Percentiles rank a stretch among this genome's conserved stretches.
Conservation (phyloP, 768 basidiomycete genomes). For the Leccinum imitatum region DNA sequence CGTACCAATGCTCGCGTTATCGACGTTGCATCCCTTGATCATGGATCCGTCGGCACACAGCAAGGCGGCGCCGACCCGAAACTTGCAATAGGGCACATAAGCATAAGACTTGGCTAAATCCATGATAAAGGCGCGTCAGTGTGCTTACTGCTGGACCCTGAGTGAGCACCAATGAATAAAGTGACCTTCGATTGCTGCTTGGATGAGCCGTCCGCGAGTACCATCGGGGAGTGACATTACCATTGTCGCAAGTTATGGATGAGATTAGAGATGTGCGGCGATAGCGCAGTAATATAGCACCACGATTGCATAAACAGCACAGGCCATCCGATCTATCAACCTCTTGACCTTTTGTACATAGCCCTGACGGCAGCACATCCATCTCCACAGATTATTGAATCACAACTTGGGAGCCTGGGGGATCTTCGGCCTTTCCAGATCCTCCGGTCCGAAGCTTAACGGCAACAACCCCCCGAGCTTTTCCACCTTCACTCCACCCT, state of each 20-base stretch:
- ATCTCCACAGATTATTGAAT: background rate
- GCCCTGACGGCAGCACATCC: background rate
- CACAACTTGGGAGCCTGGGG: background rate
- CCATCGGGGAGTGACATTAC: conserved; percentile 35
- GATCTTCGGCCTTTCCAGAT: conserved; percentile 53
- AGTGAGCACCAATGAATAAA: background rate
- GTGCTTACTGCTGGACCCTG: background rate
- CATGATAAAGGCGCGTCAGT: background rate
- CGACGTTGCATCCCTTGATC: conserved; percentile 86
- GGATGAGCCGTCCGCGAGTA: conserved; percentile 50
- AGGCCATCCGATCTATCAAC: background rate
- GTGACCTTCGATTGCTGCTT: conserved; percentile 41
- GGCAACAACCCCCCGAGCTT: conserved; percentile 77
- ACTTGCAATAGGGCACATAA: conserved; percentile 87
- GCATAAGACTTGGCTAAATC: conserved; percentile 63
- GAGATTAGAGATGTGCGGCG: background rate
- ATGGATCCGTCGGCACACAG: conserved; percentile 67
- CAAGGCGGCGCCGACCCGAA: conserved; percentile 91
- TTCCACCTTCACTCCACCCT: conserved; percentile 54
- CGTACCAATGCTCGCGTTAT: conserved; percentile 90
- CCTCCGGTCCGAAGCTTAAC: conserved; percentile 85
- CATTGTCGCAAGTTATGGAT: background rate
- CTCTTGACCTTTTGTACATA: background rate
- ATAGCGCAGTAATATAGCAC: background rate
- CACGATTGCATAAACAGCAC: background rate